Conservation (phyloP, 306 rosid genomes). For the Cyclanthera cordifolia region DNA sequence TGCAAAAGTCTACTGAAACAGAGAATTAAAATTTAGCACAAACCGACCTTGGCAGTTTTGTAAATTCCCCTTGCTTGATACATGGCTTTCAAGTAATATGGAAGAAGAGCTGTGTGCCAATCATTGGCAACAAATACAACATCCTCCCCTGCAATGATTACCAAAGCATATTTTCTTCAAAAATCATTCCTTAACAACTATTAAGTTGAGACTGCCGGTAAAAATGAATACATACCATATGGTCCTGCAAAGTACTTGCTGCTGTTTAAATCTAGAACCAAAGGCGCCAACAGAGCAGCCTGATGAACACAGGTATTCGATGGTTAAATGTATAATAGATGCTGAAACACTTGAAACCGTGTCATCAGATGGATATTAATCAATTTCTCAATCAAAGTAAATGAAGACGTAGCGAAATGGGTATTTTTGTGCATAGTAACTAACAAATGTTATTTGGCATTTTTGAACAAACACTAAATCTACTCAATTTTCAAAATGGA, state of each 20-base stretch:
- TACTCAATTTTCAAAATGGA: background rate
- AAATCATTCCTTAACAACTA: background rate
- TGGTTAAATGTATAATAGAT: background rate
- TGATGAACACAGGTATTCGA: constrained; percentile 5
- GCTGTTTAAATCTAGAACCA: constrained; percentile 31
- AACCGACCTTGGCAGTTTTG: constrained; percentile 30
- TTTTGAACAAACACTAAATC: background rate
- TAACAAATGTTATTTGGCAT: background rate
- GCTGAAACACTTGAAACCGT: background rate
- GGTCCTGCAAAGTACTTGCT: constrained; percentile 34
- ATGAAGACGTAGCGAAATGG: background rate
- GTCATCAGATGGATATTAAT: background rate
- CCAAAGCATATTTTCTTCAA: background rate
- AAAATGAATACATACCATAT: constrained; percentile 22
- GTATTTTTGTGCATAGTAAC: background rate
- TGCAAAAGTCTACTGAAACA: background rate
- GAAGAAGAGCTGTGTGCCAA: constrained; percentile 43
- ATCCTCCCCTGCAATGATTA: constrained; percentile 30
- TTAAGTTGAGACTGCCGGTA: background rate
- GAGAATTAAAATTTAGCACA: background rate
- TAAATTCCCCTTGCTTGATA: constrained; percentile 33
- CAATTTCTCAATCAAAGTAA: background rate
- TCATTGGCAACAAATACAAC: constrained; percentile 33
- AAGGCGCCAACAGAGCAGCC: constrained; percentile 43
- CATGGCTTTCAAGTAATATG: constrained; percentile 32